Evolutionary conservation across 495 filamentous ascomycete species (phyloP), one percentile per base, ranked within the genome.

Genomic region (Daldinia loculata): DNA sequence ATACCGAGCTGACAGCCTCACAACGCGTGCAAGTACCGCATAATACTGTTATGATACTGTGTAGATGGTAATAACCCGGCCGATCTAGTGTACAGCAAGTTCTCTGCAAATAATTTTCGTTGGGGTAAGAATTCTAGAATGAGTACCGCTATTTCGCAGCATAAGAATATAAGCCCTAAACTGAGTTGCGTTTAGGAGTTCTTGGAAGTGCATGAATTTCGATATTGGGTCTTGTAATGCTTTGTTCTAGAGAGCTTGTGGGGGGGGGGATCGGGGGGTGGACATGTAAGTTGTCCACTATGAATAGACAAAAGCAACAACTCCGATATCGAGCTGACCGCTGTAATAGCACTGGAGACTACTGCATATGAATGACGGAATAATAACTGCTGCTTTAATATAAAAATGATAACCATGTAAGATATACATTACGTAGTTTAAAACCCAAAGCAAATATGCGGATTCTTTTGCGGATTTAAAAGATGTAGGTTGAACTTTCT

Each of bases 101-200:
- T 32, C 14, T 29, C 22, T 27, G 24, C 29, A 29, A 41, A 41
- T 26, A 55, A 24, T 22, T 24, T 24, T 62, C 34, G 61, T 39
- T 63, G 43, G 32, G 24, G 52, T 63, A 19, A 26, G 52, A 27
- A 56, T 56, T 56, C 30, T 55, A 55, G 51, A 32, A 56, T 29
- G 19, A 53, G 26, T 30, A 9, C 64, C 45, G 64, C 64, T n/a
- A 55, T 45, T 39, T 66, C 19, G 56, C 36, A 45, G 56, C 26
- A 53, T 27, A 27, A 53, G 50, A 12, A 14, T 15, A 55, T 64
- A 70, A 70, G 67, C 67, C 67, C 67, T 70, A 64, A 39, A 34
- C 63, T 26, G 8, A 29, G 63, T 60, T 66, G 22, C 34, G 45
- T 39, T 61, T 45, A 70, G 56, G 17, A 38, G n/a, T 19, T 38